Percentiles rank a stretch among this genome's conserved stretches.
phyloP scores from a whole-genome alignment of 78 protist species.

The Ministeria vibrans region DNA sequence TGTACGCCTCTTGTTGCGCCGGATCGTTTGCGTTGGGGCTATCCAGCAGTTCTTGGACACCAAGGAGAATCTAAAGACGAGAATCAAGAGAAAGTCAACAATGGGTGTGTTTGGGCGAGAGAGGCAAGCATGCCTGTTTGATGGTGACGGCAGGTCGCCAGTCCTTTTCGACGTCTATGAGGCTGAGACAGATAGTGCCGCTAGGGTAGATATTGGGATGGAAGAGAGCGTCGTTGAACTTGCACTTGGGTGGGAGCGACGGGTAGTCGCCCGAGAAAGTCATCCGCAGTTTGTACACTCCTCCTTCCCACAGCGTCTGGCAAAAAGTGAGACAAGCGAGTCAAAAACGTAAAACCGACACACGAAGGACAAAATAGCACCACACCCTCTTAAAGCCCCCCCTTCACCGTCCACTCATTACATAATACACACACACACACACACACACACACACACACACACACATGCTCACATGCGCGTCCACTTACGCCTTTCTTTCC shows the following conservation, averaged over 20 bases:
- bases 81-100: neutral
- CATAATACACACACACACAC: too few relatives aligned
- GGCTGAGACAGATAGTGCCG: slow-evolving; percentile 93
- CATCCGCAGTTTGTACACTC: slow-evolving; percentile 66
- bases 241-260: slow-evolving; percentile 87
- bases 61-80: slow-evolving; percentile 69
- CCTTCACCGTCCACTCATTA: too few relatives aligned
- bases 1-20: slow-evolving; percentile 87
- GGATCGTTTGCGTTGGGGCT: slow-evolving; percentile 87
- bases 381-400: too few relatives aligned
- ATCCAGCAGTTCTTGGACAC: slow-evolving; percentile 91
- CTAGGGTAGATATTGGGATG: slow-evolving; percentile 85
- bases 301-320: slow-evolving; percentile 88
- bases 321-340: neutral
- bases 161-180: slow-evolving; percentile 87
- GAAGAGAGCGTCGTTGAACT: slow-evolving; percentile 44
- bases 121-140: slow-evolving; percentile 48
- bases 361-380: neutral
- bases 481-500: slow-evolving; percentile 67
- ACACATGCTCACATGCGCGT: too few relatives aligned
- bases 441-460: too few relatives aligned
- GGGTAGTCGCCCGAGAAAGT: slow-evolving; percentile 92
- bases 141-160: slow-evolving; percentile 92
- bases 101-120: neutral
- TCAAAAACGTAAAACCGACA: neutral